Base-by-base conservation (phyloP, 495 filamentous ascomycete genomes). In the Aspergillus avenaceus region DNA sequence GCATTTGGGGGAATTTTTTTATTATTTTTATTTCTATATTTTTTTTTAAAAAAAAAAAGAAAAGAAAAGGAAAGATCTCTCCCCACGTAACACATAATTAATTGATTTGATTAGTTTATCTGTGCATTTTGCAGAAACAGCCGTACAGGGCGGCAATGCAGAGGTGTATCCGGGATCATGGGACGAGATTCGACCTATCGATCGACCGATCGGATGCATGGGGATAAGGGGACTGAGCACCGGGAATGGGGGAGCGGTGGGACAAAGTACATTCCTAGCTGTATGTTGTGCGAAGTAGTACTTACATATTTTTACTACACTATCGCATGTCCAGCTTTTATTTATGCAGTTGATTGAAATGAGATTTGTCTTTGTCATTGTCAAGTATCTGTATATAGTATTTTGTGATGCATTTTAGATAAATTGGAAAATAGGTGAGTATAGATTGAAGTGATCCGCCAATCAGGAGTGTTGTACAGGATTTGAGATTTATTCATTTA, bases 161-260 rank as follows among this genome's bases (percentile, higher is more conserved):
- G 49, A 32, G 32, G n/a, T 22, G 49, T 40, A 50, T 45, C 52
- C 52, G 47, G 52, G 41, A 47, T 50, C 19, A 44, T 54, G 52
- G 52, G 47, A 46, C 41, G 22, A 26, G 34, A 23, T 29, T 18
- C 18, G 29, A 45, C 41, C 41, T 38, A 50, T 49, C 52, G 47
- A 27, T 38, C 34, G 31, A 36, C 42, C 18, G 31, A 40, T 45
- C 41, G 26, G 42, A 21, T 11, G 34, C 16, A 1, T 22, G 12
- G 41, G 26, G n/a, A 7, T 27, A 16, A n/a, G 16, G 42, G 26
- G 9, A n/a, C 42, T 32, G 16, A 31, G 19, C 29, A 18, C 8
- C 27, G 21, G 37, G 36, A 41, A 49, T 37, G 40, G 18, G n/a
- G n/a, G n/a, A n/a, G 16, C 14, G 34, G 34, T 38, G 34, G 34